Evolutionary conservation across 2,329 filamentous ascomycete species (phyloP).

Genomic region (Blumeria graminis): DNA sequence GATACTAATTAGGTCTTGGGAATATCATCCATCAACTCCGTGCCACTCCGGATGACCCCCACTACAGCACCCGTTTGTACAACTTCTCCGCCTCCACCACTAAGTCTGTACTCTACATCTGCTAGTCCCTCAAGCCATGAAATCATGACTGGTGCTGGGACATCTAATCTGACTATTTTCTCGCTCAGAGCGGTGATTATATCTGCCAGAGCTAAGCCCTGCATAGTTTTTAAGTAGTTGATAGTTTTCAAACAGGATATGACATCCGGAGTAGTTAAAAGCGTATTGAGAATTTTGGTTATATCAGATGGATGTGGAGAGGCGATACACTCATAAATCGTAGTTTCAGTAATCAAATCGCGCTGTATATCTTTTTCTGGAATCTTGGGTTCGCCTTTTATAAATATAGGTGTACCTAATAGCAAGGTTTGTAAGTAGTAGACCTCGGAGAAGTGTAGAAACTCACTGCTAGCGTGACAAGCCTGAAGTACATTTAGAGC

Average conservation of each 20-base stretch:
- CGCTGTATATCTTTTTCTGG: constrained; percentile 42
- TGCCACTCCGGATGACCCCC: constrained; percentile 66
- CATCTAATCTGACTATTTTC: constrained; percentile 60
- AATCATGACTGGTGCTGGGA: constrained; percentile 67
- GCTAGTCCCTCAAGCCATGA: constrained; percentile 79
- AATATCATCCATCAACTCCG: constrained; percentile 37
- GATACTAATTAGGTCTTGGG: constrained; percentile 15
- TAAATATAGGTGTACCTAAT: constrained; percentile 42
- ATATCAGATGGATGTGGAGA: constrained; percentile 83
- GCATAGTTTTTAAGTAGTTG: constrained; percentile 62
- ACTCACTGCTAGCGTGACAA: constrained; percentile 73
- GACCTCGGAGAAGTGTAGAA: not conserved
- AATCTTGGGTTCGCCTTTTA: constrained; percentile 32
- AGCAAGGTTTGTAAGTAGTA: not conserved
- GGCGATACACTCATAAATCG: constrained; percentile 92
- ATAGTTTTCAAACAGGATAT: constrained; percentile 73
- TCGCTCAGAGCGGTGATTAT: constrained; percentile 74
- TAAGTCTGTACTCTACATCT: constrained; percentile 76
- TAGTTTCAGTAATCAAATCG: constrained; percentile 73
- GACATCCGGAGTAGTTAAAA: constrained; percentile 68
- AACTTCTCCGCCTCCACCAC: constrained; percentile 63
- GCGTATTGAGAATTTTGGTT: constrained; percentile 55
- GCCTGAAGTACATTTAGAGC: constrained; percentile 90
- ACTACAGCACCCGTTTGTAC: constrained; percentile 87
- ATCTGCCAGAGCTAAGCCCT: constrained; percentile 77